A percentile compares a stretch with the other conserved stretches of the same genome.
phyloP scores from a whole-genome alignment of 1,284 basidiomycete species.

The Singerocomus inundabilis region DNA sequence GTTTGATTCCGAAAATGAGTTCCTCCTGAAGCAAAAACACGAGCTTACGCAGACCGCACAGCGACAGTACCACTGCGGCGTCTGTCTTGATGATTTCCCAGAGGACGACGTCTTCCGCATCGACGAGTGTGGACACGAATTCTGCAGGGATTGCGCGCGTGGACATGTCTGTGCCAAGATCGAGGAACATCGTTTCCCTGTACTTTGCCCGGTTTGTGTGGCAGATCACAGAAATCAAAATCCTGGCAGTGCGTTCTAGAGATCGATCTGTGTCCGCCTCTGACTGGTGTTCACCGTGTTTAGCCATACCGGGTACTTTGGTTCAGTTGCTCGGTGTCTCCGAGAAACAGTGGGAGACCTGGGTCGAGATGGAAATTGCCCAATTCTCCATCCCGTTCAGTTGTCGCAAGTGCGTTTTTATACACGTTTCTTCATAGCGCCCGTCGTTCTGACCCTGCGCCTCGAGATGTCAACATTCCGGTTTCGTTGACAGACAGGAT shows the following conservation, averaged over 20 bases:
- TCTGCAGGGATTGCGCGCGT: constrained; percentile 55
- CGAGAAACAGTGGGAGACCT: constrained; percentile 47
- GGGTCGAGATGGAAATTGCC: constrained; percentile 54
- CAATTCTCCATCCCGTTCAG: constrained; percentile 48
- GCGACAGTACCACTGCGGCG: constrained; percentile 48
- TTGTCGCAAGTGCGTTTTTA: constrained; percentile 30
- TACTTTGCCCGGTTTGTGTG: constrained; percentile 57
- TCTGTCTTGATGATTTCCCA: constrained; percentile 54
- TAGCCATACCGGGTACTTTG: constrained; percentile 42
- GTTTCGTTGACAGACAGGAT: constrained; percentile 50
- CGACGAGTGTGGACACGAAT: constrained; percentile 48
- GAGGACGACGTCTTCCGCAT: constrained; percentile 48
- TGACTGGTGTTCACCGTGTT: not conserved
- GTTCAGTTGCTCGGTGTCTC: constrained; percentile 49
- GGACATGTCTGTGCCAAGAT: constrained; percentile 47
- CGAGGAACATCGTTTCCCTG: constrained; percentile 53
- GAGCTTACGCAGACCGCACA: constrained; percentile 30
- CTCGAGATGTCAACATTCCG: constrained; percentile 44
- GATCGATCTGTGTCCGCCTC: not conserved
- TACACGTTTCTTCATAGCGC: not conserved
- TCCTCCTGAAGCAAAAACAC: constrained; percentile 37
- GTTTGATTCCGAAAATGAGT: constrained; percentile 46
- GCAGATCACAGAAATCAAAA: constrained; percentile 33
- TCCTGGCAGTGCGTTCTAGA: constrained; percentile 40
- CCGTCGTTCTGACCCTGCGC: not conserved